Conservation (phyloP, 2,329 filamentous ascomycete genomes). For the Clarireedia homoeocarpa region DNA sequence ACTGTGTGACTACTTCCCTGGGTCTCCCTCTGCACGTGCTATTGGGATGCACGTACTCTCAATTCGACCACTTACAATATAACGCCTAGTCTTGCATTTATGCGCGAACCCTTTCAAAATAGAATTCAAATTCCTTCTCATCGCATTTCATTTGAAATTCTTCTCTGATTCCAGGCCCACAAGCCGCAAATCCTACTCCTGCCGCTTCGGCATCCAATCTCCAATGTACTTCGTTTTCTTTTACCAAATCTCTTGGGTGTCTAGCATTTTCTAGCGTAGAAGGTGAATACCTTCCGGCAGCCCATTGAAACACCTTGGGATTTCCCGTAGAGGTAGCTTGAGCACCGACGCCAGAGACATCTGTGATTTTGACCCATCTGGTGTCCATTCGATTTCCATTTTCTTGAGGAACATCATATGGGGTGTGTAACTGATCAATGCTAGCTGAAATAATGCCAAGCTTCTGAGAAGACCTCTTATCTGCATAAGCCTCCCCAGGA, state of each 20-base stretch:
- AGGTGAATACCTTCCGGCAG: constrained; percentile 41
- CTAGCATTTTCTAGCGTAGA: constrained; percentile 45
- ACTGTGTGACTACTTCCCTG: no score
- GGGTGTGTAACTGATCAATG: constrained; percentile 45
- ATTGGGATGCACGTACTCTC: not conserved
- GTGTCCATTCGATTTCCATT: constrained; percentile 15
- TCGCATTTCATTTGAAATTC: constrained; percentile 8
- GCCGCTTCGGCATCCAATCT: constrained; percentile 36
- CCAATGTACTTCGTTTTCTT: constrained; percentile 37
- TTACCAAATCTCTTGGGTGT: constrained; percentile 55
- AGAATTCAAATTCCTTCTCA: constrained; percentile 8
- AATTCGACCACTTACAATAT: not conserved
- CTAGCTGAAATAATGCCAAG: constrained; percentile 44
- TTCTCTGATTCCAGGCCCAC: constrained; percentile 28
- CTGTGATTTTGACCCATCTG: constrained; percentile 5
- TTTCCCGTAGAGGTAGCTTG: constrained; percentile 9
- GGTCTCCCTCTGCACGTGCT: no score
- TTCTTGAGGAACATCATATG: constrained; percentile 58
- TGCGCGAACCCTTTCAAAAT: constrained; percentile 6
- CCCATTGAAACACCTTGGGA: constrained; percentile 32
- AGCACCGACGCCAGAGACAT: not conserved
- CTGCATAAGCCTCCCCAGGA: constrained; percentile 56
- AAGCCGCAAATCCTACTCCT: constrained; percentile 41
- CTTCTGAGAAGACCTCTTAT: constrained; percentile 54
- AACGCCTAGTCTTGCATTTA: not conserved